Base-by-base conservation (phyloP, 192 early-diverging fungal genomes). In the Coemansia sp. region DNA sequence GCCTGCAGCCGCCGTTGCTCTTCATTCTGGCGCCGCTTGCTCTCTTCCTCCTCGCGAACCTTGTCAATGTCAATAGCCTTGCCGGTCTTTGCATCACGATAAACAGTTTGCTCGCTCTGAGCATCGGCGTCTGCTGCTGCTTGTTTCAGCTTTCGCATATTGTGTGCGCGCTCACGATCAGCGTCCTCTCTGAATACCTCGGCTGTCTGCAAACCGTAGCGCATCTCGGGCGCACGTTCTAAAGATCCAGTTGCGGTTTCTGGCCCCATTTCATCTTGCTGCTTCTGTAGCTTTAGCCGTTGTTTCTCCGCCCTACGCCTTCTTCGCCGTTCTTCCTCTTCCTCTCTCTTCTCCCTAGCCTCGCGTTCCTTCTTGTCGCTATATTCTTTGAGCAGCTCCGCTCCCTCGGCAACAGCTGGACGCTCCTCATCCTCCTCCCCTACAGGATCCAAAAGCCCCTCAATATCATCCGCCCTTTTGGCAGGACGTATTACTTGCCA, bases 31-130 rank as follows among this genome's bases (percentile, higher is more conserved):
- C 68, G 74, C 23, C 74, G 54, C 42, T 60, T 53, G 22, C 69
- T 75, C 8, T 57, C 57, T 25, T 74, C 66, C 15, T 82, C 76
- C 14, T 74, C 75, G 23, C 65, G 53, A 53, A 75, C 66, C 15
- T 62, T 66, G n/a, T 79, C 85, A 3, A 84, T 61, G 50, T 91
- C 82, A 48, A 79, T 70, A 36, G 66, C 71, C 30, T 78, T 68
- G 15, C 90, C 90, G 1, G 67, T 70, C 60, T 84, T 84, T 65
- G 87, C 47, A 36, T 74, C 86, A 50, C 90, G 84, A 62, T 89
- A 84, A 22, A 91, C 77, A 6, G 87, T 89, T n/a, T 65, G 48
- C 10, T 81, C 84, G 15, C 67, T 59, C 3, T 68, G 60, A 27
- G 81, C 79, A 20, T 53, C 58, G 15, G 31, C 31, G 14, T 59